Evolutionary conservation across 78 protist species (phyloP), one percentile per base, ranked within the genome.

Genomic region (Planoprotostelium fungivorum): DNA sequence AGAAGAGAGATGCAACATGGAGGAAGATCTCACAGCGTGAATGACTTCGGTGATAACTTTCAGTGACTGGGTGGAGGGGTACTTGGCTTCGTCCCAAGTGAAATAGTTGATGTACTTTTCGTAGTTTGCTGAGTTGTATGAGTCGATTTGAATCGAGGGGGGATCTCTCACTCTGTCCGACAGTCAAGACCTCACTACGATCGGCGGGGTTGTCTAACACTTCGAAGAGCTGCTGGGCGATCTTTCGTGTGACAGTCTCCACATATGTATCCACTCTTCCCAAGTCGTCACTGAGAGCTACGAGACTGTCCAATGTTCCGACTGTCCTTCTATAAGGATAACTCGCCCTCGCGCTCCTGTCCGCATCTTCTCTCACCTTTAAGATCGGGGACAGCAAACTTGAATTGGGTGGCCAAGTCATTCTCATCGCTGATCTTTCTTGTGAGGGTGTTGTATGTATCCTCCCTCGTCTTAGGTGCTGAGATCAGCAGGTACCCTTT

Each of bases 1-100:
- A n/a, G n/a, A n/a, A n/a, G n/a, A n/a, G n/a, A n/a, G n/a, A n/a
- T n/a, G n/a, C n/a, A n/a, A n/a, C n/a, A n/a, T n/a, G n/a, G n/a
- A n/a, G n/a, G n/a, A n/a, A n/a, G n/a, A n/a, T n/a, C 73, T 51
- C 73, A 51, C 73, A 16, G 73, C 73, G 16, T 51, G 5, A 16
- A 51, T 51, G 73, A 51, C 73, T 16, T 51, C 73, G 73, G 73
- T 51, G 73, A 51, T 51, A 16, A 51, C 73, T 16, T 51, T 51
- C 73, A 51, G 73, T 51, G 73, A 51, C 16, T 51, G 73, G 16
- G 73, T 25, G 16, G 73, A 51, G 73, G 73, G 73, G 51, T 86
- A 92, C 85, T 92, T 92, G 35, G 90, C 94, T 51, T 92, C 94
- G 31, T 92, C 94, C 94, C 94, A 92, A 51, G 73, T 51, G 73